phyloP scores from a whole-genome alignment of 805 yeast species.

The Teunomyces panamensis region DNA sequence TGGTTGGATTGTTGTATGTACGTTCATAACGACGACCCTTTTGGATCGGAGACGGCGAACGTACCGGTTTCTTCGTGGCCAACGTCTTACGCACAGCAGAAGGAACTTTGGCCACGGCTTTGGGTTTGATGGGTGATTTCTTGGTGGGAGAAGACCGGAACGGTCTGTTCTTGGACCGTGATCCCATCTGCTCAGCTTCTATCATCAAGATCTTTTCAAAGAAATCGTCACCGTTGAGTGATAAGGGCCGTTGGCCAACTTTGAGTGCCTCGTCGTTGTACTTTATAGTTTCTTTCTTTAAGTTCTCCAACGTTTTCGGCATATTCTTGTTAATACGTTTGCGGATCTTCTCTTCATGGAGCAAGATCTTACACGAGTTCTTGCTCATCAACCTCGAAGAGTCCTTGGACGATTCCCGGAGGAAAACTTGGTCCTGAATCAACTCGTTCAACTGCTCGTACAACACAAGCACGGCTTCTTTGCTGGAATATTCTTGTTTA shows the following conservation, averaged over 20 bases:
- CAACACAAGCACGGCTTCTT: constrained; percentile 54
- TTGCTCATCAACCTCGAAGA: constrained; percentile 74
- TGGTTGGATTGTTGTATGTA: constrained; percentile 6
- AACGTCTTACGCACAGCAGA: not conserved
- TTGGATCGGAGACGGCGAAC: not conserved
- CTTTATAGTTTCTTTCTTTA: constrained; percentile 45
- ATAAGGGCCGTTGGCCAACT: constrained; percentile 20
- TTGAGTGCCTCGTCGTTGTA: constrained; percentile 42
- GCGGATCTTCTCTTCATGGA: constrained; percentile 76
- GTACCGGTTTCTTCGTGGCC: not conserved
- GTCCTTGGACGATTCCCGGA: constrained; percentile 72
- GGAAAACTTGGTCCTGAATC: constrained; percentile 54
- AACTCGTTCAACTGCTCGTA: constrained; percentile 56
- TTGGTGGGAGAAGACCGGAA: constrained; percentile 1
- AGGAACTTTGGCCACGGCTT: not conserved
- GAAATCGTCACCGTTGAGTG: constrained; percentile 50
- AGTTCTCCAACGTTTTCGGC: constrained; percentile 57
- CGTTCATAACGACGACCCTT: not conserved
- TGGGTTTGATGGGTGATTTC: not conserved
- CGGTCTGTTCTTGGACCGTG: not conserved
- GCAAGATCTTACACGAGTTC: constrained; percentile 72
- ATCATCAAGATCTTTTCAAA: constrained; percentile 34
- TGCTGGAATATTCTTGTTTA: constrained; percentile 45
- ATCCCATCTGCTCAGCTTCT: constrained; percentile 18
- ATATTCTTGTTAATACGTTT: constrained; percentile 62